Base-by-base conservation (phyloP, 2,329 filamentous ascomycete species). In the Nothophoma quercina region DNA sequence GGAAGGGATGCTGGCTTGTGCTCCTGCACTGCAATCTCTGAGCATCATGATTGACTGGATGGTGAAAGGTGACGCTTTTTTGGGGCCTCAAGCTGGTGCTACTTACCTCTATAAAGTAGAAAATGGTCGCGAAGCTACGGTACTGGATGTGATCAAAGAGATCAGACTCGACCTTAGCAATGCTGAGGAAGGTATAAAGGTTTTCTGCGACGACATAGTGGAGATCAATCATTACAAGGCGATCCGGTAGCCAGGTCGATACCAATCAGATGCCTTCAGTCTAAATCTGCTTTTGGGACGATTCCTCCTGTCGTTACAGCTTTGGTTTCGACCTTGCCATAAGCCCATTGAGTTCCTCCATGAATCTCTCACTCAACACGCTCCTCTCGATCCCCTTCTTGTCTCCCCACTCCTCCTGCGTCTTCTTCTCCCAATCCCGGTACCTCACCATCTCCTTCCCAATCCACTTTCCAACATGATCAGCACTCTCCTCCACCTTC, bases 401-500 rank as follows among this genome's bases (percentile, higher is more conserved):
- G 7, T 36, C 57, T 2, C 51, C 65, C 70, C 71, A 74, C 26
- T 73, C 69, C 15, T 62, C 59, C 30, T 72, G 59, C 5, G 66
- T 68, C 56, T 65, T 62, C 39, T 55, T 60, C 50, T 74, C 68
- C 56, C 62, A 59, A 26, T 65, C 64, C 59, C 70, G 58, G 64
- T 74, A 81, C 48, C 76, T 60, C 29, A 53, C 61, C 65, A 75
- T 65, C 50, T 73, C 69, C 58, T 68, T 70, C 13, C 63, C 62
- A 13, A 77, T 55, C 78, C 79, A 81, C 13, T 60, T 65, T 12
- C 63, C 67, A 30, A 65, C 52, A 55, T 73, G 70, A n/a, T 83
- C 78, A 1, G 91, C 93, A 56, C 87, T 89, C 64, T 84, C 79
- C 2, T 66, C 77, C 0, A 90, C 89, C 30, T 84, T 83, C 74